These are phyloP conservation scores for Neurospora sp. DNA, from an alignment of 495 filamentous ascomycete species.

Conservation along the genomic window DNA sequence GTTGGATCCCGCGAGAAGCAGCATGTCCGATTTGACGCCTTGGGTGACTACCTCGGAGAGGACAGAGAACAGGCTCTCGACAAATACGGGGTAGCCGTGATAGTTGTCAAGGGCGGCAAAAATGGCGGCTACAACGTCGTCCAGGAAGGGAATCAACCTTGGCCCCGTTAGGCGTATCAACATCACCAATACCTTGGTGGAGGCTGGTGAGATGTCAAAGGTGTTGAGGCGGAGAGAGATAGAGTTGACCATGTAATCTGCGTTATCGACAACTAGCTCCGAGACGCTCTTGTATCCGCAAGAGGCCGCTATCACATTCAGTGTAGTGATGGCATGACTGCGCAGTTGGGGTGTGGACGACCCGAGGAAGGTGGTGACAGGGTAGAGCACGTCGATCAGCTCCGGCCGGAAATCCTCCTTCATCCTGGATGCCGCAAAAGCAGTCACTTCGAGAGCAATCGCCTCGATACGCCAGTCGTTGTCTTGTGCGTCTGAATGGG, in stretches of 20 bases:
- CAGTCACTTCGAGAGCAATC: constrained; percentile 63
- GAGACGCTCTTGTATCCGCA: constrained; percentile 69
- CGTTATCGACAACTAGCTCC: constrained; percentile 80
- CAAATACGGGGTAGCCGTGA: constrained; percentile 83
- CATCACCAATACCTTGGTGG: constrained; percentile 86
- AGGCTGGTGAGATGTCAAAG: constrained; percentile 83
- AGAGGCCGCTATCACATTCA: constrained; percentile 64
- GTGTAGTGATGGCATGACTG: constrained; percentile 70
- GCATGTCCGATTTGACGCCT: constrained; percentile 52
- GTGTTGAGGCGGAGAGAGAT: constrained; percentile 81
- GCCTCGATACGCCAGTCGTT: constrained; percentile 62
- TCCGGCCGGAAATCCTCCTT: constrained; percentile 66
- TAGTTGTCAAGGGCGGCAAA: constrained; percentile 87
- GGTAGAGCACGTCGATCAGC: constrained; percentile 85
- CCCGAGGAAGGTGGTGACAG: constrained; percentile 75
- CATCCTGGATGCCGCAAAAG: constrained; percentile 58
- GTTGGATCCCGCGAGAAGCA: constrained; percentile 32
- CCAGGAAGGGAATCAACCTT: constrained; percentile 72
- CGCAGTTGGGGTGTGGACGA: constrained; percentile 58
- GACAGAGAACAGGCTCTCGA: constrained; percentile 76
- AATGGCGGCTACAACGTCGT: constrained; percentile 80
- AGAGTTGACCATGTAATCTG: constrained; percentile 93
- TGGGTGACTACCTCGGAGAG: constrained; percentile 74
- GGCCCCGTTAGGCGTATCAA: constrained; percentile 85
- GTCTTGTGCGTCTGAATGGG: constrained; percentile 35